These are phyloP conservation scores for Ophiostoma sp. DNA, from an alignment of 2,329 filamentous ascomycete genomes.

Conservation along the genomic window DNA sequence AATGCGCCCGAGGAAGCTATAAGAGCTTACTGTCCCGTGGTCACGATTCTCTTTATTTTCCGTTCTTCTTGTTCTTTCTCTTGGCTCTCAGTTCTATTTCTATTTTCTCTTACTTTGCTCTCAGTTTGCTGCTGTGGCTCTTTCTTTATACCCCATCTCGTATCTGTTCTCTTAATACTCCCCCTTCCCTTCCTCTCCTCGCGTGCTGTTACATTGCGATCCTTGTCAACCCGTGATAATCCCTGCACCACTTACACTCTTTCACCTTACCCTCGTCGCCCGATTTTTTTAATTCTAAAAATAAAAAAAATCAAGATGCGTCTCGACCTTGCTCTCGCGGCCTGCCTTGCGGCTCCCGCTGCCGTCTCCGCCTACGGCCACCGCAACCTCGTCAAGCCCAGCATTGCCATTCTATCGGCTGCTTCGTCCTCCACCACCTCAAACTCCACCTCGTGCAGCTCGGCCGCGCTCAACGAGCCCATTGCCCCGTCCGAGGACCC, in stretches of 20 bases:
- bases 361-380: conserved; percentile 3
- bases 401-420: background rate
- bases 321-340: conserved; percentile 12
- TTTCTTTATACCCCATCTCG: background rate
- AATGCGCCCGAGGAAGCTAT: background rate
- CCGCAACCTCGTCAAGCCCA: background rate
- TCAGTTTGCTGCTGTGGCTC: background rate
- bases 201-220: background rate
- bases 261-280: no score
- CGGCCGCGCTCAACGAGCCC: conserved; percentile 24
- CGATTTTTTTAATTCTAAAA: background rate
- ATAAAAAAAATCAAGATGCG: conserved; percentile 1
- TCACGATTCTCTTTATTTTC: background rate
- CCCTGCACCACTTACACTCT: conserved; percentile 6
- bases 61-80: background rate
- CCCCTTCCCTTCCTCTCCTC: background rate
- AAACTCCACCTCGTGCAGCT: background rate
- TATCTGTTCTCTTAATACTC: background rate
- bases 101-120: background rate
- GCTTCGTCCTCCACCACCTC: background rate
- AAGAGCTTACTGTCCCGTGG: background rate
- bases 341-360: background rate
- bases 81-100: background rate
- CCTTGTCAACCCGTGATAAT: background rate
- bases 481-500: conserved; percentile 33